Evolutionary conservation across 2,329 filamentous ascomycete species (phyloP).

Genomic region (Colletotrichum sp.): DNA sequence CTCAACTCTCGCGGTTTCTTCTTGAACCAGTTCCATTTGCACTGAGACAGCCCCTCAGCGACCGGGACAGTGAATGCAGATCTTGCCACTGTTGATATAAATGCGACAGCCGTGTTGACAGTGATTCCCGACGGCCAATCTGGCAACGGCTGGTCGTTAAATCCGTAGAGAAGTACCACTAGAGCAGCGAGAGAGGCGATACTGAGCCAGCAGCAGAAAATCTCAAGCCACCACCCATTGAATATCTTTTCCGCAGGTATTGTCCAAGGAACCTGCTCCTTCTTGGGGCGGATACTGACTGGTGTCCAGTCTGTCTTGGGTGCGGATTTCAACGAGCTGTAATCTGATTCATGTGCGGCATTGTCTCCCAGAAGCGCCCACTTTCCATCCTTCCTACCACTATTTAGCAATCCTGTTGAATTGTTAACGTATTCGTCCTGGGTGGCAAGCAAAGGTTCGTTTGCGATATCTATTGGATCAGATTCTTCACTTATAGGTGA

Average conservation of each 20-base stretch:
- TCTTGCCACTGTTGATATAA: slow-evolving; percentile 27
- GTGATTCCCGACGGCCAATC: slow-evolving; percentile 26
- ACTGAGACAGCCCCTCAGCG: slow-evolving; percentile 26
- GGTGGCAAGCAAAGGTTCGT: too few relatives aligned
- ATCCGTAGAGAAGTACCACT: neutral
- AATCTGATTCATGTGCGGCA: accelerated
- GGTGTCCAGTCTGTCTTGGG: too few relatives aligned
- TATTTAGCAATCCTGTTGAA: too few relatives aligned
- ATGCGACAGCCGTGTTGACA: slow-evolving; percentile 29
- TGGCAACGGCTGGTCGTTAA: slow-evolving; percentile 23
- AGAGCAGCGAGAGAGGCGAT: neutral
- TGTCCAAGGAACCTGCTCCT: accelerated
- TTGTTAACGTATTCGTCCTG: too few relatives aligned
- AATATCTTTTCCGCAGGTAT: neutral
- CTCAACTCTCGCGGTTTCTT: slow-evolving; percentile 7
- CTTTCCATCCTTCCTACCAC: too few relatives aligned
- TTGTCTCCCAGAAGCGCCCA: too few relatives aligned
- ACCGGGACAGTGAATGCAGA: slow-evolving; percentile 26
- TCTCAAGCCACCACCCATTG: neutral
- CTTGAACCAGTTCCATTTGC: slow-evolving; percentile 28
- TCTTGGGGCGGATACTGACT: accelerated
- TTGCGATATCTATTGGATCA: too few relatives aligned
- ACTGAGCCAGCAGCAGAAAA: neutral
- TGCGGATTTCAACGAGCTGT: accelerated
- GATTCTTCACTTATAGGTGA: too few relatives aligned